Evolutionary conservation across 768 basidiomycete genomes (phyloP).

Genomic region (Leccinum subtestaceum): DNA sequence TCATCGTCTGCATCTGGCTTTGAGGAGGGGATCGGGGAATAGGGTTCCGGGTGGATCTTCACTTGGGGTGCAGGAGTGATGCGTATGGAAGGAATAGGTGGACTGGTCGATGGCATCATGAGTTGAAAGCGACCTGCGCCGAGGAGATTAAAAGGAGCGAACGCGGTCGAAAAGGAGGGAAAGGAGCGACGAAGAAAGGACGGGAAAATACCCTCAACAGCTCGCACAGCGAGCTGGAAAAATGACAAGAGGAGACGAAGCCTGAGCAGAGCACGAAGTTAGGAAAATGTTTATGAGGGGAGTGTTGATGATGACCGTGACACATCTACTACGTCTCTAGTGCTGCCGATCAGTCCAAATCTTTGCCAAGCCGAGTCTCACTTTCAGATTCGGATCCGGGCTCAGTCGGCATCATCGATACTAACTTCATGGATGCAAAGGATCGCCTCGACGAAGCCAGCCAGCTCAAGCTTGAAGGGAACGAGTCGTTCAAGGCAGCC

Average conservation of each 20-base stretch:
- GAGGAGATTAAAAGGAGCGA: slow-evolving; percentile 25
- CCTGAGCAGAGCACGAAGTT: not conserved
- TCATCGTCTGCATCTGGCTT: slow-evolving; percentile 41
- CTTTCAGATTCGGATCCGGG: not conserved
- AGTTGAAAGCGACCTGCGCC: slow-evolving; percentile 55
- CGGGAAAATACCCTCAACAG: slow-evolving; percentile 9
- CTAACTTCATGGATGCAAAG: slow-evolving; percentile 30
- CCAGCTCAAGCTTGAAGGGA: slow-evolving; percentile 72
- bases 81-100: slow-evolving; percentile 62
- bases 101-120: slow-evolving; percentile 40
- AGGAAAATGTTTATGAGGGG: not conserved
- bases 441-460: slow-evolving; percentile 49
- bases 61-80: slow-evolving; percentile 61
- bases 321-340: not conserved
- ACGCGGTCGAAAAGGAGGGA: slow-evolving; percentile 22
- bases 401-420: not conserved
- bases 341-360: not conserved
- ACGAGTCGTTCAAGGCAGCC: slow-evolving; percentile 62
- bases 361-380: not conserved
- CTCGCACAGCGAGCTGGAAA: slow-evolving; percentile 15
- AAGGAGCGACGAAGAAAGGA: not conserved
- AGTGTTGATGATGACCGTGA: not conserved
- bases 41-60: slow-evolving; percentile 47
- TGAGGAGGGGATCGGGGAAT: slow-evolving; percentile 55
- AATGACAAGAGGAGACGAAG: not conserved